Conservation (phyloP, 2,329 filamentous ascomycete species). For the Huntiella omanensis region DNA sequence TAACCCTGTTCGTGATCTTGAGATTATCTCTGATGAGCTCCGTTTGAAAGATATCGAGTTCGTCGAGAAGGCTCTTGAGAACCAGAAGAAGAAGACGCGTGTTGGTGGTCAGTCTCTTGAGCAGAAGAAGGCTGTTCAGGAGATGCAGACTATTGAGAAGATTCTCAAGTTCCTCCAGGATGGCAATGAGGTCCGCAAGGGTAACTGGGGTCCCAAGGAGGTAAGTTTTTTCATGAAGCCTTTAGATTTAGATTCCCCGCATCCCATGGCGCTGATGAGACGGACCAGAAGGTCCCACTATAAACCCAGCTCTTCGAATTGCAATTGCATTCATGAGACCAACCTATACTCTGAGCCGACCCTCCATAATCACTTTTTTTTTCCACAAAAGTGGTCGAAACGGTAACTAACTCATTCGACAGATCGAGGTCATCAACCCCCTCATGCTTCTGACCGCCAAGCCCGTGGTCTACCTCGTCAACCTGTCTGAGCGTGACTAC, state of each 20-base stretch:
- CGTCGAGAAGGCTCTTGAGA: slow-evolving; percentile 84
- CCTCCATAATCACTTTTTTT: slow-evolving; percentile 17
- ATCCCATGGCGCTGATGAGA: slow-evolving; percentile 11
- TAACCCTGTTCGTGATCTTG: slow-evolving; percentile 79
- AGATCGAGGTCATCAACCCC: slow-evolving; percentile 97
- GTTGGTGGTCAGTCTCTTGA: slow-evolving; percentile 89
- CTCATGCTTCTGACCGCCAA: slow-evolving; percentile 90
- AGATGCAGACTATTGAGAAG: slow-evolving; percentile 85
- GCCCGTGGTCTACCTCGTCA: slow-evolving; percentile 91
- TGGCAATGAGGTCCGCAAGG: slow-evolving; percentile 87
- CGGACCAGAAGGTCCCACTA: slow-evolving; percentile 19
- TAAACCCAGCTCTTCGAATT: slow-evolving; percentile 99
- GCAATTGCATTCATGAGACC: slow-evolving; percentile 29
- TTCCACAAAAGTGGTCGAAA: neutral
- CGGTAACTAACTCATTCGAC: slow-evolving; percentile 20
- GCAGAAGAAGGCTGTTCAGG: slow-evolving; percentile 93
- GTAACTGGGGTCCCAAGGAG: slow-evolving; percentile 82
- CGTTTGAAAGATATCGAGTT: slow-evolving; percentile 98
- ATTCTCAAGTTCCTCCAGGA: slow-evolving; percentile 64
- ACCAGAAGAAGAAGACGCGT: slow-evolving; percentile 81
- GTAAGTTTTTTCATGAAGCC: slow-evolving; percentile 35
- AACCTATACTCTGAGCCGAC: slow-evolving; percentile 10
- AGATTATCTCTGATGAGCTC: slow-evolving; percentile 93
- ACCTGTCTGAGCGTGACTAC: slow-evolving; percentile 92
- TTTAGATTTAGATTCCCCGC: slow-evolving; percentile 3